Evolutionary conservation across 371 early-diverging fungal species (phyloP).

Genomic region (Parasitella parasitica): DNA sequence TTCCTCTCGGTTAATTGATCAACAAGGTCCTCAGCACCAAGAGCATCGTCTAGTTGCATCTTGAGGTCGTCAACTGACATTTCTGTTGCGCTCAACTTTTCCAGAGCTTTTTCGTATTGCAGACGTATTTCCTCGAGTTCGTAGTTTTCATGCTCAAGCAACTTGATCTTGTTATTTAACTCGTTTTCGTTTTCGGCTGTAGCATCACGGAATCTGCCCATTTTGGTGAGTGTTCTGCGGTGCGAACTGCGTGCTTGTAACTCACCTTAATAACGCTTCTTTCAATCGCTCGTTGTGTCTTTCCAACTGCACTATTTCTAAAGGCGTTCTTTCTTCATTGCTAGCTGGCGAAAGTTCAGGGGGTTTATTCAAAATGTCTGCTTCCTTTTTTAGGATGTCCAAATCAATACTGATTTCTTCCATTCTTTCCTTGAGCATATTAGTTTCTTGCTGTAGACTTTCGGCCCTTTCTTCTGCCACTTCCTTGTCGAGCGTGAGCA

Average conservation of each 20-base stretch:
- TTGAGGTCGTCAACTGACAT: slow-evolving; percentile 80
- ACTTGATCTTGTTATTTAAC: slow-evolving; percentile 61
- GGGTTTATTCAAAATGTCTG: slow-evolving; percentile 44
- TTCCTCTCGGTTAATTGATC: slow-evolving; percentile 81
- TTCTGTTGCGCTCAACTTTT: slow-evolving; percentile 62
- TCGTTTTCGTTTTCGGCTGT: slow-evolving; percentile 74
- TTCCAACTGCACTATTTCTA: slow-evolving; percentile 70
- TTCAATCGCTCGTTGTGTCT: slow-evolving; percentile 85
- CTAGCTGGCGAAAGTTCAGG: slow-evolving; percentile 21
- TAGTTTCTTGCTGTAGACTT: slow-evolving; percentile 71
- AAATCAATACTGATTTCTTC: slow-evolving; percentile 77
- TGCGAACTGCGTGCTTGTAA: too few relatives aligned
- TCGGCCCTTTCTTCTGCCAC: slow-evolving; percentile 90
- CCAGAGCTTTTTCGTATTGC: slow-evolving; percentile 59
- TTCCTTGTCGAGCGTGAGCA: slow-evolving; percentile 88
- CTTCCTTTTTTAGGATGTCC: slow-evolving; percentile 69
- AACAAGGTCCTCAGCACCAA: slow-evolving; percentile 81
- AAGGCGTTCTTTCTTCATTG: slow-evolving; percentile 43
- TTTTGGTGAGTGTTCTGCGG: not conserved
- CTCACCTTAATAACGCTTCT: slow-evolving; percentile 77
- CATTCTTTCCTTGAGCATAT: slow-evolving; percentile 75
- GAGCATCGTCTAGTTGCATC: slow-evolving; percentile 77
- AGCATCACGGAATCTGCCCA: slow-evolving; percentile 76
- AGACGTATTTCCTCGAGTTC: slow-evolving; percentile 54
- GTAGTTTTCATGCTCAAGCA: slow-evolving; percentile 70